Percentiles rank a stretch among this genome's conserved stretches.
Conservation (phyloP, 495 filamentous ascomycete genomes). For the Hamigera avellanea region DNA sequence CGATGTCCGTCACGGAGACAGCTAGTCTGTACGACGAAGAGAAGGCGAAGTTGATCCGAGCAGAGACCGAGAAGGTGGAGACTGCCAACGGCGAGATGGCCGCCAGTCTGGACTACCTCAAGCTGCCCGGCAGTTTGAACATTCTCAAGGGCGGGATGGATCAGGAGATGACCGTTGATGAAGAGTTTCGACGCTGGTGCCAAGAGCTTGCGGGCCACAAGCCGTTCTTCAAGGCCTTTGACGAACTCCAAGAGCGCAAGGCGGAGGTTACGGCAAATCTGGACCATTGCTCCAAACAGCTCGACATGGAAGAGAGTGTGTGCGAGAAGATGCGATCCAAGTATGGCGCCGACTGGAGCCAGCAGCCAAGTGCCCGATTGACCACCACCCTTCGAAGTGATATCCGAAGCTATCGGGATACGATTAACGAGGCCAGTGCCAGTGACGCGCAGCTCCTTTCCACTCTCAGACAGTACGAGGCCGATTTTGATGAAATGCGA, state of each 20-base stretch:
- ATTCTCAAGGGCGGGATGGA: conserved; percentile 89
- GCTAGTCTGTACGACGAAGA: conserved; percentile 97
- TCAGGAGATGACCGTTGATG: conserved; percentile 76
- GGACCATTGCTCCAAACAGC: conserved; percentile 69
- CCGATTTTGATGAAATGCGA: conserved; percentile 92
- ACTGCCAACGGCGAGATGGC: conserved; percentile 90
- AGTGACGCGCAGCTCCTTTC: conserved; percentile 80
- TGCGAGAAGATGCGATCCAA: conserved; percentile 99
- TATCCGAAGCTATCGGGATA: conserved; percentile 73
- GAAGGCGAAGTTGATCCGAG: conserved; percentile 89
- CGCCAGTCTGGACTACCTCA: conserved; percentile 85
- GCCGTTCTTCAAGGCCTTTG: conserved; percentile 62
- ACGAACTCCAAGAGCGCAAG: conserved; percentile 66
- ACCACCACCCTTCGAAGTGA: conserved; percentile 81
- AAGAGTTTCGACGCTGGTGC: conserved; percentile 89
- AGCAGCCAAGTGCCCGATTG: conserved; percentile 83
- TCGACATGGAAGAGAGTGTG: conserved; percentile 94
- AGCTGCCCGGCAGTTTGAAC: conserved; percentile 78
- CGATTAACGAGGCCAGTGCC: conserved; percentile 75
- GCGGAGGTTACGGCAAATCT: conserved; percentile 55
- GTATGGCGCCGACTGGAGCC: conserved; percentile 91
- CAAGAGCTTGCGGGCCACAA: conserved; percentile 79
- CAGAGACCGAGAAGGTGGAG: conserved; percentile 87
- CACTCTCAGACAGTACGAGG: conserved; percentile 72
- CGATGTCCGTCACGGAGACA: conserved; percentile 91